phyloP scores from a whole-genome alignment of 2,329 filamentous ascomycete genomes.

The Sarocladium kiliense region DNA sequence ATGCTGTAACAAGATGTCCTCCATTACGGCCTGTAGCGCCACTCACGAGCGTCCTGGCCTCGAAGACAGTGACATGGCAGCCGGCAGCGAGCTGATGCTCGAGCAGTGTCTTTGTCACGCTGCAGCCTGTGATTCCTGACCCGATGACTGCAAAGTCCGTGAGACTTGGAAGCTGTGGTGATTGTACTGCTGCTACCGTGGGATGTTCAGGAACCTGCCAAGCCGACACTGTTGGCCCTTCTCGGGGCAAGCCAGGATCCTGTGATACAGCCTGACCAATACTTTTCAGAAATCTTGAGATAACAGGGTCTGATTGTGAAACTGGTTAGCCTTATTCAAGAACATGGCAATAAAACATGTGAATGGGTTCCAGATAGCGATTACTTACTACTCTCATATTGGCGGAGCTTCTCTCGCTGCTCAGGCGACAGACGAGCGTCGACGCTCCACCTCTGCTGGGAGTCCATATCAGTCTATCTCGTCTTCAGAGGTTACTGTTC shows the following conservation, averaged over 20 bases:
- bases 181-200: conserved; percentile 17
- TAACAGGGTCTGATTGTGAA: not conserved
- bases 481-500: no score
- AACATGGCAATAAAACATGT: no score
- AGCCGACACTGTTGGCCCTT: conserved; percentile 18
- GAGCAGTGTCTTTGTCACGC: conserved; percentile 19
- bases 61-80: conserved; percentile 18
- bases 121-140: conserved; percentile 25
- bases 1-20: conserved; percentile 21
- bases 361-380: no score
- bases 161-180: conserved; percentile 12
- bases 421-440: no score
- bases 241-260: conserved; percentile 20
- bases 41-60: conserved; percentile 22
- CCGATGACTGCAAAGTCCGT: conserved; percentile 23
- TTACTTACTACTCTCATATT: no score
- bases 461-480: no score
- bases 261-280: not conserved
- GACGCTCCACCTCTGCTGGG: no score
- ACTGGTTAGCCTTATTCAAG: no score
- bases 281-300: not conserved
- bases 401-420: no score
- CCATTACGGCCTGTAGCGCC: conserved; percentile 27
- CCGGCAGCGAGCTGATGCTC: conserved; percentile 11
- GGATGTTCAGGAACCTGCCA: conserved; percentile 23